phyloP scores from a whole-genome alignment of 1,284 basidiomycete genomes.

The Athelia sp. region DNA sequence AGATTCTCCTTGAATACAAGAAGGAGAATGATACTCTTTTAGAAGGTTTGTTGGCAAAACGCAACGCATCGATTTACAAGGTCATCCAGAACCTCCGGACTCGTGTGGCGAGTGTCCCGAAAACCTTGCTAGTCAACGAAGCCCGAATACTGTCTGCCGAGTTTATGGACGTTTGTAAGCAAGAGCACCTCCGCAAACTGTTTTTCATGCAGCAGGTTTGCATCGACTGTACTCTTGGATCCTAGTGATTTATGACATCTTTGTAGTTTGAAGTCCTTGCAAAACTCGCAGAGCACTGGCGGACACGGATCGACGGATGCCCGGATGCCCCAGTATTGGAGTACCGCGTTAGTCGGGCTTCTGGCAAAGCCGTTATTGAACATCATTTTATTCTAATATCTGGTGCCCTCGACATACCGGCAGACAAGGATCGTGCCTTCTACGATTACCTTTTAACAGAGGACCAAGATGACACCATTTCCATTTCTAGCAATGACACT shows the following conservation, averaged over 20 bases:
- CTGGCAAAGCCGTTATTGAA: slow-evolving; percentile 17
- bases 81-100: slow-evolving; percentile 27
- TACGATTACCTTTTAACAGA: slow-evolving; percentile 35
- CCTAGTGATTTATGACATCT: neutral
- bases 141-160: slow-evolving; percentile 31
- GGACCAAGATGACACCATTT: slow-evolving; percentile 20
- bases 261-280: slow-evolving; percentile 46
- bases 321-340: slow-evolving; percentile 41
- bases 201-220: slow-evolving; percentile 48
- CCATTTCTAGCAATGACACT: slow-evolving; percentile 8
- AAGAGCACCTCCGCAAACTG: slow-evolving; percentile 37
- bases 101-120: slow-evolving; percentile 13
- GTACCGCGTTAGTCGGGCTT: slow-evolving; percentile 21
- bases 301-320: slow-evolving; percentile 40
- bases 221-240: neutral
- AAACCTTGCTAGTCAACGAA: slow-evolving; percentile 35
- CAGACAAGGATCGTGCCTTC: slow-evolving; percentile 32
- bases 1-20: slow-evolving; percentile 29
- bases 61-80: slow-evolving; percentile 30
- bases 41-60: slow-evolving; percentile 20
- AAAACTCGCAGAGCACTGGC: slow-evolving; percentile 41
- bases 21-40: slow-evolving; percentile 14
- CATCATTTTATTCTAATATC: slow-evolving; percentile 35
- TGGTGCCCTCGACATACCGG: slow-evolving; percentile 34
- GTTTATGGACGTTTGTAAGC: slow-evolving; percentile 41